Base-by-base conservation (phyloP, 2,329 filamentous ascomycete species). In the Penicillium sclerotigenum region DNA sequence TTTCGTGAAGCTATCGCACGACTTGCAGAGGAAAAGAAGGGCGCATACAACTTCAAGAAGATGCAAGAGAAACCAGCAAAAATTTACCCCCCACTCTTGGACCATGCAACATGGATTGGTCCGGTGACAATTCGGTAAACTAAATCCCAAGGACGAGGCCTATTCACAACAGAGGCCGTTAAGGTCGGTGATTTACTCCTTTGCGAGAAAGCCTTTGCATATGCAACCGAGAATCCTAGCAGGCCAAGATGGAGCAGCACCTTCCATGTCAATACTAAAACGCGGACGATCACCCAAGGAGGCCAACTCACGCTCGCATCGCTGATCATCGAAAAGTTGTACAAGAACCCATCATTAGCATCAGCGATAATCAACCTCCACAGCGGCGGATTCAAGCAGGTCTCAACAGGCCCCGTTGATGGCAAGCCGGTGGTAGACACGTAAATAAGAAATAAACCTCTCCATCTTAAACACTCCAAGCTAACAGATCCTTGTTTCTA, bases 151-250 rank as follows among this genome's bases (percentile, higher is more conserved):
- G 81, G 81, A 1, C 72, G 75, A 2, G 82, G 82, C 0, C 66
- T 84, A 0, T 85, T 83, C 62, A 80, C 78, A 0, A 81, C 76
- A 0, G 68, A 70, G 24, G 61, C 70, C 0, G 78, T 85, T 4
- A 71, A 73, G 29, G 74, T 77, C 0, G 82, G 82, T 0, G 78
- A 83, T 3, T 68, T 84, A 0, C 65, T 85, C 0, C 61, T 85
- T 0, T 83, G 80, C 45, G 82, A 85, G 57, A 85, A 84, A 57
- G 81, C 82, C 0, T 83, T 84, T 60, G 68, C 65, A 0, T 75
- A 81, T 13, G n/a, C 14, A 18, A 34, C 28, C 8, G 40, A 52
- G 36, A 13, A 42, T 3, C 24, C 9, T 13, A n/a, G 4, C 18
- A 13, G 13, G 14, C 36, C 33, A 14, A 38, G 18, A 4, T 48